phyloP scores from a whole-genome alignment of 805 yeast species.

The Pichia thaimueangensis region DNA sequence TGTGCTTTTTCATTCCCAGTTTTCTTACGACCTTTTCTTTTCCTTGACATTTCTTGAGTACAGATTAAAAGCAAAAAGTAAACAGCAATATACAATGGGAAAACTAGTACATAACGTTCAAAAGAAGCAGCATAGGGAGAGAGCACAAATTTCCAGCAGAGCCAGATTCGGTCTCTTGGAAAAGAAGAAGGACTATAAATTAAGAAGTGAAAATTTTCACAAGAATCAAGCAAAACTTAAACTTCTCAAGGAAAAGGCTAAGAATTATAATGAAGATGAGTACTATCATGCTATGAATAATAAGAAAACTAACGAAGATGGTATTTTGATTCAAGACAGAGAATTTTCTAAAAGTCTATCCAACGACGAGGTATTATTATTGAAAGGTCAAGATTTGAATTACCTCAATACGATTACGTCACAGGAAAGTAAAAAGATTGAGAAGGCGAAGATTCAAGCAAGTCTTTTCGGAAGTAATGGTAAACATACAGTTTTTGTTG shows the following conservation, averaged over 20 bases:
- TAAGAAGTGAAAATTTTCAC: conserved; percentile 52
- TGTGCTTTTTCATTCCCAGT: background rate
- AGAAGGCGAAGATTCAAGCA: conserved; percentile 44
- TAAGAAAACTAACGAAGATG: conserved; percentile 59
- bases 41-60: background rate
- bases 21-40: background rate
- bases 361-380: conserved; percentile 69
- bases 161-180: conserved; percentile 78
- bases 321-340: conserved; percentile 62
- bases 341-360: conserved; percentile 49
- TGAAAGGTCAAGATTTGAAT: conserved; percentile 87
- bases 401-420: conserved; percentile 74
- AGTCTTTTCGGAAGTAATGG: conserved; percentile 51
- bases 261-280: conserved; percentile 84
- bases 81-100: conserved; percentile 38
- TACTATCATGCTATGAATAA: conserved; percentile 90
- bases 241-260: conserved; percentile 65
- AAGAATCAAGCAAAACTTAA: conserved; percentile 59
- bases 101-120: conserved; percentile 84
- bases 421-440: conserved; percentile 60
- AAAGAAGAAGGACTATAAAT: conserved; percentile 78
- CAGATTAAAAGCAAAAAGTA: background rate
- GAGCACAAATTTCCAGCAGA: conserved; percentile 78
- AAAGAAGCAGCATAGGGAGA: conserved; percentile 92
- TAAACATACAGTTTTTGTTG: conserved; percentile 82